Evolutionary conservation across 148 eudicot genomes (phyloP).

Genomic region (Nepenthes gracilis): DNA sequence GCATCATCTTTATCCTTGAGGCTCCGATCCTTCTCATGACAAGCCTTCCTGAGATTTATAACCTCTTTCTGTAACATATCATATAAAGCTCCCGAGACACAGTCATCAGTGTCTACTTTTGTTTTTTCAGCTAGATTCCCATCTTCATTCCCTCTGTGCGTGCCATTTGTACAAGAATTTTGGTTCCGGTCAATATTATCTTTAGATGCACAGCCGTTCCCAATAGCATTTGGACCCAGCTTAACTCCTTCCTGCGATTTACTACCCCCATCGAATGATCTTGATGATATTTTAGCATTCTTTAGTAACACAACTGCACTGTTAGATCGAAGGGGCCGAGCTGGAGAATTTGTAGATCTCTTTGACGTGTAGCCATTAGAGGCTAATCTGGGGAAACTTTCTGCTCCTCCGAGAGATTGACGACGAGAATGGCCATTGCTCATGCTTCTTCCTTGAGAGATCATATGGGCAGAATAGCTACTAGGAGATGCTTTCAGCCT

Average conservation of each 20-base stretch:
- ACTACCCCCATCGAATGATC: constrained; percentile 47
- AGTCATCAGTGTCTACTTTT: constrained; percentile 41
- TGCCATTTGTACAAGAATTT: constrained; percentile 6
- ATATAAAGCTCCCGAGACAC: constrained; percentile 70
- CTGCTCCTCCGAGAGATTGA: constrained; percentile 75
- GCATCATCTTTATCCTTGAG: constrained; percentile 79
- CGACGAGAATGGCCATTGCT: constrained; percentile 56
- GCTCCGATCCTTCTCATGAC: constrained; percentile 76
- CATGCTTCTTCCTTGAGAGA: constrained; percentile 38
- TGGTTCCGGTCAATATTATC: constrained; percentile 18
- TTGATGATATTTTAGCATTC: constrained; percentile 32
- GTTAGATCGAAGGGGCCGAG: constrained; percentile 24
- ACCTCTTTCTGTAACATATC: constrained; percentile 94
- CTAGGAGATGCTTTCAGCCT: constrained; percentile 45
- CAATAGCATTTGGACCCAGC: constrained; percentile 8
- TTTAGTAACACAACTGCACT: constrained; percentile 30
- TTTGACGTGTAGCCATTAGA: constrained; percentile 51
- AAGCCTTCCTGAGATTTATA: constrained; percentile 58
- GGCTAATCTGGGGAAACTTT: constrained; percentile 41
- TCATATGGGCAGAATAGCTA: constrained; percentile 25
- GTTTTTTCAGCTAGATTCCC: constrained; percentile 21
- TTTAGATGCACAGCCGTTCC: constrained; percentile 11
- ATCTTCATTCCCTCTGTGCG: constrained; percentile 21
- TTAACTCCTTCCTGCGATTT: constrained; percentile 27
- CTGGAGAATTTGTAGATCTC: constrained; percentile 36